phyloP scores from a whole-genome alignment of 768 basidiomycete genomes.

The Suillus subalutaceus region DNA sequence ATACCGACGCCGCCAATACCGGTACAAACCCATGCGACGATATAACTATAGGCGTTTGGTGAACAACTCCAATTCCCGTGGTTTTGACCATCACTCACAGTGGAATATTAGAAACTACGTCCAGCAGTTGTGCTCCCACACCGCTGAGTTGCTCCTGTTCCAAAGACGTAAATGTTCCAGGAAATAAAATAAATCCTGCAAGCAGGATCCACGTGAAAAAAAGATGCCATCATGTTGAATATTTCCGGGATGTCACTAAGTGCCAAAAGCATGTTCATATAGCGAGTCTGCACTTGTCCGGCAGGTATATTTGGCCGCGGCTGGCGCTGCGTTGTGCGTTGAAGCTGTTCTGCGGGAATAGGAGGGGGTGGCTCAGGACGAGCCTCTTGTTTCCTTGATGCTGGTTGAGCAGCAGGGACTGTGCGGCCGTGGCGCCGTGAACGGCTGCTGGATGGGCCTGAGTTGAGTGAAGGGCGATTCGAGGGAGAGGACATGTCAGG shows the following conservation, averaged over 20 bases:
- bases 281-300: slow-evolving; percentile 43
- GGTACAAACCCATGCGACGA: slow-evolving; percentile 57
- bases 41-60: slow-evolving; percentile 39
- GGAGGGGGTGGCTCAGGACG: background rate
- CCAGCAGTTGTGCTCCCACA: slow-evolving; percentile 36
- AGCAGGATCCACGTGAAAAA: slow-evolving; percentile 67
- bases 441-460: slow-evolving; percentile 17
- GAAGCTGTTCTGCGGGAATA: slow-evolving; percentile 20
- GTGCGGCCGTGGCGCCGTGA: slow-evolving; percentile 23
- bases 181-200: slow-evolving; percentile 65
- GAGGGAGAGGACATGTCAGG: slow-evolving; percentile 10
- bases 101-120: slow-evolving; percentile 44
- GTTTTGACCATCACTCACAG: slow-evolving; percentile 39
- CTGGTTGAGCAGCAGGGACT: slow-evolving; percentile 10
- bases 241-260: slow-evolving; percentile 55
- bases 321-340: slow-evolving; percentile 23
- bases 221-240: slow-evolving; percentile 53
- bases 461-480: slow-evolving; percentile 12
- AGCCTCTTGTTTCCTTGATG: slow-evolving; percentile 9
- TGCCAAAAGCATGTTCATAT: slow-evolving; percentile 65
- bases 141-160: slow-evolving; percentile 25
- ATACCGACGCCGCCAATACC: slow-evolving; percentile 56
- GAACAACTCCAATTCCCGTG: background rate
- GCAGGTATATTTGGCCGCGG: slow-evolving; percentile 26
- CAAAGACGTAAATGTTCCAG: slow-evolving; percentile 60